phyloP scores from a whole-genome alignment of 2,329 filamentous ascomycete genomes.

The Didymella sp. region DNA sequence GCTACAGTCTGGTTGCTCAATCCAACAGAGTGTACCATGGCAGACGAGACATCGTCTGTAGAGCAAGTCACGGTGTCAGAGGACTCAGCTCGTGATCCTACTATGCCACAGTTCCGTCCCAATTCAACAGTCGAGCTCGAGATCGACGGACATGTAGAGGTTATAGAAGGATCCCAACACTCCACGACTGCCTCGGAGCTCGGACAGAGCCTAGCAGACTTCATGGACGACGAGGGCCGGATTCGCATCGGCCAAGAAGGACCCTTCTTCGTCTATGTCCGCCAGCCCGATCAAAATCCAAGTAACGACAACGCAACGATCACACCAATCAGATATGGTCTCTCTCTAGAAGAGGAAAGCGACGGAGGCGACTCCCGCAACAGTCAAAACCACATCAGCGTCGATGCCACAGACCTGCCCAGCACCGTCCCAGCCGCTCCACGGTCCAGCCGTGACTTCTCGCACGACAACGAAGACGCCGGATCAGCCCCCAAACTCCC shows the following conservation, averaged over 20 bases:
- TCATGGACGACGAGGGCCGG: slow-evolving; percentile 12
- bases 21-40: background rate
- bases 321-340: background rate
- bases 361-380: background rate
- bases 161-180: background rate
- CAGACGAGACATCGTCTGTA: background rate
- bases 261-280: slow-evolving; percentile 6
- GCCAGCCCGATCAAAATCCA: background rate
- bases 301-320: background rate
- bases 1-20: slow-evolving; percentile 1
- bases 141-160: background rate
- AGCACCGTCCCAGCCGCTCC: background rate
- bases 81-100: slow-evolving; percentile 60
- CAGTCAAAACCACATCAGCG: background rate
- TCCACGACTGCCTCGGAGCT: background rate
- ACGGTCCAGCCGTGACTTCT: background rate
- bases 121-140: slow-evolving; percentile 50
- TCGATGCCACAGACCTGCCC: background rate
- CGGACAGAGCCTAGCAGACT: slow-evolving; percentile 5
- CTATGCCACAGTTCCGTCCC: slow-evolving; percentile 73
- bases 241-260: slow-evolving; percentile 1
- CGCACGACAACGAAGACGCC: background rate
- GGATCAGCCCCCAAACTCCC: background rate
- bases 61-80: background rate
- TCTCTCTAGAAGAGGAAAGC: background rate